Base-by-base conservation (phyloP, 2,329 filamentous ascomycete species). In the Zelopaecilomyces penicillatus region DNA sequence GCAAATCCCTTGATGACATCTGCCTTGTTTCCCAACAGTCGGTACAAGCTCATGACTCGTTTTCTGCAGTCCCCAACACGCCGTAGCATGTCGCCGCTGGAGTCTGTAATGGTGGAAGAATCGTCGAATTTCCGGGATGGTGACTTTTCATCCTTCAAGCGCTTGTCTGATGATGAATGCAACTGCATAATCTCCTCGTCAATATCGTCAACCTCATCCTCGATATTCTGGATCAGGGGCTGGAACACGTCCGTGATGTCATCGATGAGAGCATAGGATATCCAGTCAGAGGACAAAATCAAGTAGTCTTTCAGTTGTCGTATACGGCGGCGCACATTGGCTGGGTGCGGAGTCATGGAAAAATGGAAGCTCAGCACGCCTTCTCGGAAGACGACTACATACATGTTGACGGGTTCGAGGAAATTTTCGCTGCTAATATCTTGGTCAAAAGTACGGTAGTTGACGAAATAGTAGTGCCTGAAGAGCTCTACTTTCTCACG, bases 1-100 rank as follows among this genome's bases (percentile, higher is more conserved):
- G 93, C 93, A 58, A 98, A 98, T 1, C 93, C 93, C 68, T 97
- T 97, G 73, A 98, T 97, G 47, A 98, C 93, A 64, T 98, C 93
- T 41, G 93, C 93, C 68, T 98, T 98, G 66, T 95, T 97, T 44
- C 93, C 93, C 12, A 98, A 71, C 37, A 98, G 72, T 41, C 93
- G 80, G 62, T 96, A 97, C 39, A 98, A 72, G 32, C 86, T 84
- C 90, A 98, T 98, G 52, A 98, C 93, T 62, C 91, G 91, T 73
- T 97, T 97, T 55, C 93, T 80, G 62, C 89, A 95, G 64, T 95
- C 88, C 29, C 93, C 93, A 0, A 97, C 89, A 10, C 88, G 82
- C 35, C 89, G 80, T 48, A 98, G 75, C 89, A 98, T 96, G 63
- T 95, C 86, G 43, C 82, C 74, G 27, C 83, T 71, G 7, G 68